phyloP scores from a whole-genome alignment of 2,329 filamentous ascomycete species.

The Mycosphaerella arachidis region DNA sequence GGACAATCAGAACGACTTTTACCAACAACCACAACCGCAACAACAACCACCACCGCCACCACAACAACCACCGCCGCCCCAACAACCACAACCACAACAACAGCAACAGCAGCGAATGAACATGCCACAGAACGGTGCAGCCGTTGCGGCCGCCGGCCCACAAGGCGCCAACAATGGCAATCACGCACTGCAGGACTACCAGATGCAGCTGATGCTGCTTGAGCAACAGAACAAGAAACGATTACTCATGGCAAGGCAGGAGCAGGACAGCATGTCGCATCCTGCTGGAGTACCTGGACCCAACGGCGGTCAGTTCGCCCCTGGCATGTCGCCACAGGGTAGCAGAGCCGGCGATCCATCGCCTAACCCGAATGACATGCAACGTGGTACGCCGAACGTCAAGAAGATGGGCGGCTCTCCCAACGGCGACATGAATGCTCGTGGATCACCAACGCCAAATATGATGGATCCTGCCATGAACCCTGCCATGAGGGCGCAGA shows the following conservation, averaged over 20 bases:
- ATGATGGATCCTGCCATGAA: constrained; percentile 49
- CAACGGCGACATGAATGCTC: constrained; percentile 61
- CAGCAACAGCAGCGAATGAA: constrained; percentile 27
- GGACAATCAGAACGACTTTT: constrained; percentile 59
- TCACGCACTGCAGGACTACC: constrained; percentile 79
- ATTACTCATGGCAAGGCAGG: constrained; percentile 74
- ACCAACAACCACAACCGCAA: constrained; percentile 15
- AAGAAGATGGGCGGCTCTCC: constrained; percentile 64
- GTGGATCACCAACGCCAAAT: constrained; percentile 58
- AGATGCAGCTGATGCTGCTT: constrained; percentile 83
- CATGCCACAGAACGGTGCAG: constrained; percentile 25
- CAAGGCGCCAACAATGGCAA: constrained; percentile 55
- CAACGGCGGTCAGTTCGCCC: constrained; percentile 45
- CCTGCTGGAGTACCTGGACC: constrained; percentile 41
- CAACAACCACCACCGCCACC: constrained; percentile 28
- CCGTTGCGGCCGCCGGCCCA: constrained; percentile 26
- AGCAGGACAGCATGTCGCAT: constrained; percentile 64
- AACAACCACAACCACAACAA: constrained; percentile 23
- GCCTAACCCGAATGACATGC: constrained; percentile 74
- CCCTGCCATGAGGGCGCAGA: constrained; percentile 20
- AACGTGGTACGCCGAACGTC: constrained; percentile 71
- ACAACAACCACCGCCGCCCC: constrained; percentile 21
- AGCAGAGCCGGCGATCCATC: constrained; percentile 63
- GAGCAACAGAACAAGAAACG: constrained; percentile 87
- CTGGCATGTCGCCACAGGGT: constrained; percentile 65